Percentiles rank a stretch among this genome's conserved stretches.
Evolutionary conservation across 345 rosid genomes (phyloP).

Genomic region (Toxicodendron radicans): DNA sequence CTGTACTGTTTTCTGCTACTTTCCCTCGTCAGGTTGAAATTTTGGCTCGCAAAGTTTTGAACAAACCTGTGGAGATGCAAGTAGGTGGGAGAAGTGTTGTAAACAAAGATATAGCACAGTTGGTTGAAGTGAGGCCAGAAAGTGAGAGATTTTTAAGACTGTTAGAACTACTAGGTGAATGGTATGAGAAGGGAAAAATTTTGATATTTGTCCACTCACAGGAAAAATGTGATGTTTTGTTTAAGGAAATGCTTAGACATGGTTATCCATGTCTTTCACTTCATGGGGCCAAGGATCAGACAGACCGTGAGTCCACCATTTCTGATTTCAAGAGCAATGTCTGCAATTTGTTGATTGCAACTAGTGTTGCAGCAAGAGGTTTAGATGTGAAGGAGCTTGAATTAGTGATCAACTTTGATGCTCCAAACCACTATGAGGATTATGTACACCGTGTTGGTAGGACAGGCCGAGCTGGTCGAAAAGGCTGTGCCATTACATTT

Average conservation of each 20-base stretch:
- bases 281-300: conserved; percentile 96
- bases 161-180: conserved; percentile 90
- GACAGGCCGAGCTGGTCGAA: conserved; percentile 94
- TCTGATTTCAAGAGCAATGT: conserved; percentile 90
- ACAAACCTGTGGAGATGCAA: conserved; percentile 86
- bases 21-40: conserved; percentile 96
- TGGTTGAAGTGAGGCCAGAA: conserved; percentile 94
- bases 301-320: conserved; percentile 90
- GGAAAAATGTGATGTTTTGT: conserved; percentile 89
- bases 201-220: conserved; percentile 84
- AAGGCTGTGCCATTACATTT: conserved; percentile 94
- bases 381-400: conserved; percentile 97
- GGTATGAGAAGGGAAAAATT: conserved; percentile 95
- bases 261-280: conserved; percentile 95
- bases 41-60: conserved; percentile 84
- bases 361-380: conserved; percentile 97
- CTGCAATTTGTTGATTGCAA: conserved; percentile 85
- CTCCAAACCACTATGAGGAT: conserved; percentile 93
- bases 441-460: conserved; percentile 98
- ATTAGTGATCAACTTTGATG: conserved; percentile 85
- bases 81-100: conserved; percentile 99
- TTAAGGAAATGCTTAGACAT: conserved; percentile 68
- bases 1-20: conserved; percentile 94
- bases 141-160: conserved; percentile 79
- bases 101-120: conserved; percentile 83